These are phyloP conservation scores for Aureobasidium pullulans DNA, from an alignment of 2,329 filamentous ascomycete genomes.

Conservation along the genomic window DNA sequence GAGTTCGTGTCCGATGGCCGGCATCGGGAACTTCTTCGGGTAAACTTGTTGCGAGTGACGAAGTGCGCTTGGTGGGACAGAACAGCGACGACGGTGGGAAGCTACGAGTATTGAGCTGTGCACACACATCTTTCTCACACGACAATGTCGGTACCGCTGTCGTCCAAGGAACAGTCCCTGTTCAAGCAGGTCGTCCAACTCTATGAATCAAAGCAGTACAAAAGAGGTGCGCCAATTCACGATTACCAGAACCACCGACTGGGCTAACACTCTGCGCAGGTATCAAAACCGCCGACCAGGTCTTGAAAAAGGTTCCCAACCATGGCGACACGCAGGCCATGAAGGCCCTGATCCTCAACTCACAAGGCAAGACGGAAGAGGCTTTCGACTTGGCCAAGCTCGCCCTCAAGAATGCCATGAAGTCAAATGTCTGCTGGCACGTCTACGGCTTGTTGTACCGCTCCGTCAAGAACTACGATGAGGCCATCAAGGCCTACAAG, in stretches of 20 bases:
- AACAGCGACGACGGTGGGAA: background rate
- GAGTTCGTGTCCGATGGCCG: background rate
- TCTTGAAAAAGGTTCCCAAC: slow-evolving; percentile 86
- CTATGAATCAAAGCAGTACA: slow-evolving; percentile 98
- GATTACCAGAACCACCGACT: slow-evolving; percentile 5
- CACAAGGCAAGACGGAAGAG: slow-evolving; percentile 84
- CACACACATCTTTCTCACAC: background rate
- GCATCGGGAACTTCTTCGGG: background rate
- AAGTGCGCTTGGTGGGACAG: background rate
- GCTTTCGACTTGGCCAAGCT: slow-evolving; percentile 90
- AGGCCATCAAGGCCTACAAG: slow-evolving; percentile 98
- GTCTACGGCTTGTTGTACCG: slow-evolving; percentile 94
- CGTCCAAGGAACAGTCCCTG: slow-evolving; percentile 84
- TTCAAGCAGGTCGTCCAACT: slow-evolving; percentile 91
- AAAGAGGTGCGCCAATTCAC: slow-evolving; percentile 52
- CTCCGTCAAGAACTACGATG: slow-evolving; percentile 93
- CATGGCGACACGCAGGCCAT: slow-evolving; percentile 98
- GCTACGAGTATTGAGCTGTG: background rate
- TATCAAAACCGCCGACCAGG: slow-evolving; percentile 91
- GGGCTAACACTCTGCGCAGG: slow-evolving; percentile 42
- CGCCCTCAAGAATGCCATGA: slow-evolving; percentile 93
- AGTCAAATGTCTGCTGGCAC: slow-evolving; percentile 98
- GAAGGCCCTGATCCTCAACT: slow-evolving; percentile 96
- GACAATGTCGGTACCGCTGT: slow-evolving; percentile 48
- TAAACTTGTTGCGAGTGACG: slow-evolving; percentile 6